Percentiles rank a stretch among this genome's conserved stretches.
Evolutionary conservation across 345 rosid species (phyloP).

Genomic region (Reutealis trisperma): DNA sequence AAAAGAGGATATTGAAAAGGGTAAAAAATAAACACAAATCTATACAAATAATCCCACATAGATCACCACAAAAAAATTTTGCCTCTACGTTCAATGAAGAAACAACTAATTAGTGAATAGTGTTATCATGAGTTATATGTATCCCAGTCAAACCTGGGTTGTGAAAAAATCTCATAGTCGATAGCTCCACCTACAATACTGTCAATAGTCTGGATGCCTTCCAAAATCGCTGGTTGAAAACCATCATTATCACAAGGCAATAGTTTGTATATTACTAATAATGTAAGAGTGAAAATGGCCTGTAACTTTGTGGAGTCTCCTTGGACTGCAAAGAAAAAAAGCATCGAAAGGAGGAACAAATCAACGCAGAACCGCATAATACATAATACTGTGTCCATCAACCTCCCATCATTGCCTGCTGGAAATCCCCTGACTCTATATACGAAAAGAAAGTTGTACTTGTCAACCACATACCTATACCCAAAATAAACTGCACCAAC

Average conservation of each 20-base stretch:
- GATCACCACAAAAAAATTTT: background rate
- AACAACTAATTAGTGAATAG: constrained; percentile 23
- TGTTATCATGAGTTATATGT: constrained; percentile 43
- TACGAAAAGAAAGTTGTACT: constrained; percentile 90
- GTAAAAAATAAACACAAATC: background rate
- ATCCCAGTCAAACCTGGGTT: constrained; percentile 96
- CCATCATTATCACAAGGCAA: constrained; percentile 71
- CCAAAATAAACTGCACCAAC: constrained; percentile 94
- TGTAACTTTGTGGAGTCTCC: constrained; percentile 96
- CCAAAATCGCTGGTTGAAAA: constrained; percentile 68
- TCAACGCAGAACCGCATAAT: constrained; percentile 87
- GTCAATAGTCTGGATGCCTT: constrained; percentile 72
- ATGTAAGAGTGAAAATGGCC: constrained; percentile 89
- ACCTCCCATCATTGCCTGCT: constrained; percentile 95
- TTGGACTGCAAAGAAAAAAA: constrained; percentile 80
- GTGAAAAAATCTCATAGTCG: constrained; percentile 87
- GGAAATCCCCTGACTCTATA: constrained; percentile 96
- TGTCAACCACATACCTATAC: constrained; percentile 91
- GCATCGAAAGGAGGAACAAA: constrained; percentile 83
- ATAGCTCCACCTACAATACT: constrained; percentile 75
- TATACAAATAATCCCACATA: background rate
- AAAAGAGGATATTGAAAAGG: background rate
- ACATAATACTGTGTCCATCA: constrained; percentile 88
- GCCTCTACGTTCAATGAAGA: background rate
- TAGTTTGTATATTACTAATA: constrained; percentile 79